Conservation (phyloP, 176 grass and related monocot genomes). For the Phyllostachys edulis region DNA sequence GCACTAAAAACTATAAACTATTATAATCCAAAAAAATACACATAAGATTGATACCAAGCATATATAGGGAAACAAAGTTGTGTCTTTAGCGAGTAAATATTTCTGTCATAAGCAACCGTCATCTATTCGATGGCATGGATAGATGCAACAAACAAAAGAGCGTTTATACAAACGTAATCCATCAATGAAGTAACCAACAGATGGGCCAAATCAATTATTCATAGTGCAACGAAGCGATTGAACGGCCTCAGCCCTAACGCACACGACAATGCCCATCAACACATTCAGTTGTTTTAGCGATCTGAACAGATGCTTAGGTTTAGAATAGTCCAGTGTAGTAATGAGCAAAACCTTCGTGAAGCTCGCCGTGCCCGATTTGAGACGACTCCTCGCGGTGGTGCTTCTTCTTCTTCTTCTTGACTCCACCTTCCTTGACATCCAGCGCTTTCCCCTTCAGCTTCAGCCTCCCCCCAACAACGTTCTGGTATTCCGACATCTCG, state of each 20-base stretch:
- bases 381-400: slow-evolving; percentile 49
- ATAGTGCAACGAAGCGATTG: neutral
- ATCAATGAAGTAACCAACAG: neutral
- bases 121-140: neutral
- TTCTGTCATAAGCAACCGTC: neutral
- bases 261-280: neutral
- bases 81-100: neutral
- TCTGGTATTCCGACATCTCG: slow-evolving; percentile 81
- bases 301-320: neutral
- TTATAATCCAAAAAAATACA: neutral
- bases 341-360: slow-evolving; percentile 51
- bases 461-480: slow-evolving; percentile 71
- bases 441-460: slow-evolving; percentile 89
- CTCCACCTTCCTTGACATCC: slow-evolving; percentile 75
- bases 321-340: neutral
- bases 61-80: neutral
- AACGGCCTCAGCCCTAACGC: neutral
- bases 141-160: neutral
- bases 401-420: slow-evolving; percentile 82
- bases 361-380: slow-evolving; percentile 36
- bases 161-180: neutral
- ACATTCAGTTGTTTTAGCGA: neutral
- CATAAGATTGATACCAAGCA: neutral
- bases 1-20: neutral
- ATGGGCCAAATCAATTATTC: neutral